Evolutionary conservation across 257 asterid genomes (phyloP).

Genomic region (Paraleonurus japonicus): DNA sequence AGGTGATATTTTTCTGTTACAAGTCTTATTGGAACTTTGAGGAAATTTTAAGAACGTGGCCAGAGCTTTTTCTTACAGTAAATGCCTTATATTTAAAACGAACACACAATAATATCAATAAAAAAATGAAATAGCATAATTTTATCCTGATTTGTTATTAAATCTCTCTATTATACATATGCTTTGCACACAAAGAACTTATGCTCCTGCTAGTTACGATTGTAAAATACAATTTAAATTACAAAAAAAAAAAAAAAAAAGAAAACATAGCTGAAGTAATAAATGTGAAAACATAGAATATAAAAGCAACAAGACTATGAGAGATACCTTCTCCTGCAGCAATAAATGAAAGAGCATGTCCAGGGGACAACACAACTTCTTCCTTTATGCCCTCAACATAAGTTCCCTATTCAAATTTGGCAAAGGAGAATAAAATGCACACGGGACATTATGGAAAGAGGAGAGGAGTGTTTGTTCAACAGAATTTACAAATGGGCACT

Average conservation of each 20-base stretch:
- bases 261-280: background rate
- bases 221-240: background rate
- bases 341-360: slow-evolving; percentile 97
- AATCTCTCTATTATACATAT: background rate
- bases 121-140: background rate
- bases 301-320: slow-evolving; percentile 18
- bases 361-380: slow-evolving; percentile 98
- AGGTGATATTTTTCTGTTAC: background rate
- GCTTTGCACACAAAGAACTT: background rate
- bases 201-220: background rate
- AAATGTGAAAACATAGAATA: background rate
- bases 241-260: too few species aligned
- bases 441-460: slow-evolving; percentile 16
- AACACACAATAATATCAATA: background rate
- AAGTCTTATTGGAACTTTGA: background rate
- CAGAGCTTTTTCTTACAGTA: background rate
- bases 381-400: slow-evolving; percentile 99
- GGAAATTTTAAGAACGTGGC: background rate
- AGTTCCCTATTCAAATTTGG: slow-evolving; percentile 67
- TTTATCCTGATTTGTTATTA: background rate
- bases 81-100: background rate
- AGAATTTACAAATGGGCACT: background rate
- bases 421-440: slow-evolving; percentile 24
- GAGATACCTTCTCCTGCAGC: slow-evolving; percentile 97
- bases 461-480: background rate